Percentiles rank a stretch among this genome's conserved stretches.
These are phyloP conservation scores for Quercus aquifolioides DNA, from an alignment of 306 rosid species.

Conservation along the genomic window DNA sequence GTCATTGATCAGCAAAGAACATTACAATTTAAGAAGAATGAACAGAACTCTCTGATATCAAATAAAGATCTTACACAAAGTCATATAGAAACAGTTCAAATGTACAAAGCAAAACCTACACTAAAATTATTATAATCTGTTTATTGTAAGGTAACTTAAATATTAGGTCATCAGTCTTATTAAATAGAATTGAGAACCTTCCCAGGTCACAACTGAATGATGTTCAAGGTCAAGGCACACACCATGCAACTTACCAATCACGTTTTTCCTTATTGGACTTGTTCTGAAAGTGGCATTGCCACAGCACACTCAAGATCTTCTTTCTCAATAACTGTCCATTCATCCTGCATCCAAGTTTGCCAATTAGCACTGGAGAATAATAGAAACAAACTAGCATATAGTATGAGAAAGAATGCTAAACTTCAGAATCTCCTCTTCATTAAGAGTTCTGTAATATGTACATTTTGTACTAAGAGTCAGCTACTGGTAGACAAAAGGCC, in stretches of 20 bases:
- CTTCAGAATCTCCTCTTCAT: slow-evolving; percentile 25
- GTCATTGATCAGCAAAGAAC: background rate
- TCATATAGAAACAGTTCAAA: too few relatives aligned
- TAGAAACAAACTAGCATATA: background rate
- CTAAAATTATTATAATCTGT: too few relatives aligned
- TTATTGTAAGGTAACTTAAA: background rate
- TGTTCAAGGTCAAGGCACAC: background rate
- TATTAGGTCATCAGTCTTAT: background rate
- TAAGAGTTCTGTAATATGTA: slow-evolving; percentile 14
- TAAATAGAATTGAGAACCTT: background rate
- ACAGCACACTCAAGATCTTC: slow-evolving; percentile 64
- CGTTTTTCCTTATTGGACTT: slow-evolving; percentile 50
- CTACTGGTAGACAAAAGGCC: slow-evolving; percentile 14
- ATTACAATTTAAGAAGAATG: background rate
- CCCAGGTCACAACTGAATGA: background rate
- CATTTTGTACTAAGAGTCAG: background rate
- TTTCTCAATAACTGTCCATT: slow-evolving; percentile 43
- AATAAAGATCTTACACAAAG: too few relatives aligned
- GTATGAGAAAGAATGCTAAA: slow-evolving; percentile 4
- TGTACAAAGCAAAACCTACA: too few relatives aligned
- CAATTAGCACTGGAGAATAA: background rate
- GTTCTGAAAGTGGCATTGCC: slow-evolving; percentile 71
- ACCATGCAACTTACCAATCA: slow-evolving; percentile 49
- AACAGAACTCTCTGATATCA: background rate
- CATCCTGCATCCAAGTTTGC: slow-evolving; percentile 60